A percentile compares a stretch with the other conserved stretches of the same genome.
These are phyloP conservation scores for Clitopilus hobsonii DNA, from an alignment of 768 basidiomycete genomes.

Conservation along the genomic window DNA sequence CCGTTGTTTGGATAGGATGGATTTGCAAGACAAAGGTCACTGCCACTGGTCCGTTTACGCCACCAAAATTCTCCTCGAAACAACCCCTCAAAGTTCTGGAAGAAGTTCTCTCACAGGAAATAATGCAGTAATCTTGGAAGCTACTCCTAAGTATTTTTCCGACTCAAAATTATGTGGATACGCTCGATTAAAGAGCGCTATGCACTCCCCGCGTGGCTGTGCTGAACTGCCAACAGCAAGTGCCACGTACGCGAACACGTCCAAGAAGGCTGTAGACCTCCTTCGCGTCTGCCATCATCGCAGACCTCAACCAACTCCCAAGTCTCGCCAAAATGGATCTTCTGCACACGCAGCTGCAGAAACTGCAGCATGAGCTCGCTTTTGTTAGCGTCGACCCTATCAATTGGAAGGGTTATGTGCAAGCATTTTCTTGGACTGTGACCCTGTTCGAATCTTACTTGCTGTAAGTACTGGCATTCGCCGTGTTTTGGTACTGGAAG, in stretches of 20 bases:
- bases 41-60: too few species aligned
- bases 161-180: neutral
- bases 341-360: conserved; percentile 51
- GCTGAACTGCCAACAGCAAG: neutral
- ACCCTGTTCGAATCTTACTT: conserved; percentile 87
- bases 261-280: neutral
- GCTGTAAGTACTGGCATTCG: conserved; percentile 47
- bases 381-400: conserved; percentile 72
- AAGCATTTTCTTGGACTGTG: conserved; percentile 70
- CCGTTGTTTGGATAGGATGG: too few species aligned
- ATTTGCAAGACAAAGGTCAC: too few species aligned
- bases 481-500: conserved; percentile 2
- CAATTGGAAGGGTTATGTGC: conserved; percentile 81
- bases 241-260: neutral
- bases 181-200: neutral
- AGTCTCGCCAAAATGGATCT: conserved; percentile 45
- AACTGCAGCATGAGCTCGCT: conserved; percentile 57
- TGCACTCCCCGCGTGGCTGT: neutral
- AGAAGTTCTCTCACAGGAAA: too few species aligned
- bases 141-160: too few species aligned
- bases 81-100: too few species aligned
- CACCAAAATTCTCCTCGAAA: too few species aligned
- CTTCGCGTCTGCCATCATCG: neutral
- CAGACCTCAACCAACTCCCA: neutral
- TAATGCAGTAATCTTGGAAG: too few species aligned